These are phyloP conservation scores for Yarrowia yakushimensis DNA, from an alignment of 805 yeast species.

Conservation along the genomic window DNA sequence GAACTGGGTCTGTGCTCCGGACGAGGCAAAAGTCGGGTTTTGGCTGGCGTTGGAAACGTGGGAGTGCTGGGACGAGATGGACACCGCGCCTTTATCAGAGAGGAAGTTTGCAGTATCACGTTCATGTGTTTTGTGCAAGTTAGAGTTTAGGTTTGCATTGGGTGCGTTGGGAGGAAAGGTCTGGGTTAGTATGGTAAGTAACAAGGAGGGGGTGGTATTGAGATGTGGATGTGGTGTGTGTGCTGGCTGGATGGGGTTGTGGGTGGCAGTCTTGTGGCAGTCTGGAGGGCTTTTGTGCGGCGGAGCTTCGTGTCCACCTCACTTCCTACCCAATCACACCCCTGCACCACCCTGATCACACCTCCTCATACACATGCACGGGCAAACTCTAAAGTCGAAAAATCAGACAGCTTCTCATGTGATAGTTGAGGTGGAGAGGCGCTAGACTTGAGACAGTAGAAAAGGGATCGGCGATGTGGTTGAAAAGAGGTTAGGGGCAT, in stretches of 20 bases:
- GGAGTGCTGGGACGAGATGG: neutral
- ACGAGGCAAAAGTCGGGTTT: neutral
- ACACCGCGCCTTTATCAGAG: slow-evolving; percentile 21
- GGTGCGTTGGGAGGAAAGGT: slow-evolving; percentile 24
- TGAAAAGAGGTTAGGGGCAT: too few relatives aligned
- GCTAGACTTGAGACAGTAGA: slow-evolving; percentile 4
- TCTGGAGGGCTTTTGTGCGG: too few relatives aligned
- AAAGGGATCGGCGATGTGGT: slow-evolving; percentile 6
- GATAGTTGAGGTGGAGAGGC: slow-evolving; percentile 20
- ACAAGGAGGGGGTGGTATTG: neutral
- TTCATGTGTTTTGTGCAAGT: slow-evolving; percentile 23
- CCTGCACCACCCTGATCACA: neutral
- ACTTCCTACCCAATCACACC: too few relatives aligned
- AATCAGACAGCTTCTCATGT: slow-evolving; percentile 22
- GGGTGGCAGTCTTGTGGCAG: neutral
- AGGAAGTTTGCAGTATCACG: slow-evolving; percentile 22
- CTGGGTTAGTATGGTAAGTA: slow-evolving; percentile 10
- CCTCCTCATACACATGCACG: neutral
- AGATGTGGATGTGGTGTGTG: neutral
- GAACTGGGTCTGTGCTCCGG: neutral
- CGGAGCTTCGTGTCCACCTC: too few relatives aligned
- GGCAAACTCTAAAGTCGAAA: slow-evolving; percentile 6
- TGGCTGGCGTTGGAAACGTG: neutral
- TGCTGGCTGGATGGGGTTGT: neutral
- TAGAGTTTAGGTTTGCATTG: slow-evolving; percentile 22